phyloP scores from a whole-genome alignment of 305 asterid genomes.

The Fraxinus albicans region DNA sequence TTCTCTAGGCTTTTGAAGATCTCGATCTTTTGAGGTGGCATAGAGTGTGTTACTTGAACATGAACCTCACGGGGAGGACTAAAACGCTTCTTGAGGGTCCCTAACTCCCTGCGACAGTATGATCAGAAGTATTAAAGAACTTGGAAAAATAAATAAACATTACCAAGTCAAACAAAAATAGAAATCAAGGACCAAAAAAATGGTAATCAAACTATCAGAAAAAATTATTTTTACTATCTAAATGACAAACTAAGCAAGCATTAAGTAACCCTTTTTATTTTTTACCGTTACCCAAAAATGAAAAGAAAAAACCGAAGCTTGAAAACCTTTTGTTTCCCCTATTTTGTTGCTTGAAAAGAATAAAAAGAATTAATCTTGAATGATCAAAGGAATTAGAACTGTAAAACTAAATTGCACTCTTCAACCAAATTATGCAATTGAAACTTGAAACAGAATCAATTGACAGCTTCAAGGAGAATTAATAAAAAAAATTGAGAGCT shows the following conservation, averaged over 20 bases:
- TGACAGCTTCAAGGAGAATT: neutral
- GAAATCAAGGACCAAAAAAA: neutral
- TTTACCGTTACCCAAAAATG: no score
- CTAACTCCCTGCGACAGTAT: constrained; percentile 47
- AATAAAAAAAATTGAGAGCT: neutral
- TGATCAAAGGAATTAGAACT: no score
- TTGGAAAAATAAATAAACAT: no score
- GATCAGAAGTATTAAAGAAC: neutral
- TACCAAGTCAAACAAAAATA: neutral
- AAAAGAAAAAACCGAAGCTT: no score
- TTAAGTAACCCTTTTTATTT: no score
- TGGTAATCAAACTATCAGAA: no score
- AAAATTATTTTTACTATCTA: no score
- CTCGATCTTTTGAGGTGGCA: constrained; percentile 86
- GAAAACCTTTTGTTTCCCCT: no score
- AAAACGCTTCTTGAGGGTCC: constrained; percentile 58
- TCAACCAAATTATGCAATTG: neutral
- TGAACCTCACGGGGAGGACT: constrained; percentile 79
- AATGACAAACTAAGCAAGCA: neutral
- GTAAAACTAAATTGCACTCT: neutral
- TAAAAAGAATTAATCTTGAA: no score
- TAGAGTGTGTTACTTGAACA: constrained; percentile 80
- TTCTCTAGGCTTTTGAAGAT: constrained; percentile 68
- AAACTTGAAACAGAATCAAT: neutral
- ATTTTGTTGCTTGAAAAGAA: no score